Conservation (phyloP, 1,284 basidiomycete species). For the Abortiporus biennis region DNA sequence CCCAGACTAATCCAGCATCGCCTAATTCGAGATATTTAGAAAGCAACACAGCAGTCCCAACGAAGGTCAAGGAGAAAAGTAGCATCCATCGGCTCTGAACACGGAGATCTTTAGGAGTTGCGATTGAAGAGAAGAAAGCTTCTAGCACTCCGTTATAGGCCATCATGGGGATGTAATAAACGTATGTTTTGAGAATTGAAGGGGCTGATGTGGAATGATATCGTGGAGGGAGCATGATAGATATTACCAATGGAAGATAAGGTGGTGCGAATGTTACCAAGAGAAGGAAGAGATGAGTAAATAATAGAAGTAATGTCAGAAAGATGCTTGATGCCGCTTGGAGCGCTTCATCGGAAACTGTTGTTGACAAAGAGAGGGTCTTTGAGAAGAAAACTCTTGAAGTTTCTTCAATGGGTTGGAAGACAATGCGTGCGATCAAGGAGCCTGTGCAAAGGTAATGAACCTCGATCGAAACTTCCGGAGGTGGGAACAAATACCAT, state of each 20-base stretch:
- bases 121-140: conserved; percentile 81
- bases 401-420: conserved; percentile 92
- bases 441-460: conserved; percentile 59
- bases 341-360: conserved; percentile 14
- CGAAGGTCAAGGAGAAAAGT: conserved; percentile 57
- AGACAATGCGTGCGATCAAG: conserved; percentile 82
- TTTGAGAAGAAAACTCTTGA: conserved; percentile 84
- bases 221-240: conserved; percentile 65
- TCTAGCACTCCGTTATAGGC: conserved; percentile 87
- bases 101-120: conserved; percentile 56
- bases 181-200: conserved; percentile 68
- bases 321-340: conserved; percentile 30
- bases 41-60: conserved; percentile 44
- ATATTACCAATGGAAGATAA: conserved; percentile 65
- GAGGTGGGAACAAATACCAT: conserved; percentile 50
- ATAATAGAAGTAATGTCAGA: conserved; percentile 49
- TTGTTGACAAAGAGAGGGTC: conserved; percentile 33
- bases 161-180: conserved; percentile 83
- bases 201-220: conserved; percentile 74
- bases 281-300: conserved; percentile 69
- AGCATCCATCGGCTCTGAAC: conserved; percentile 69
- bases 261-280: conserved; percentile 70
- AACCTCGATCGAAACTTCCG: background rate
- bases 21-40: conserved; percentile 44
- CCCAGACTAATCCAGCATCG: conserved; percentile 70